Evolutionary conservation across 371 early-diverging fungal species (phyloP).

Genomic region (Mortierella sp.): DNA sequence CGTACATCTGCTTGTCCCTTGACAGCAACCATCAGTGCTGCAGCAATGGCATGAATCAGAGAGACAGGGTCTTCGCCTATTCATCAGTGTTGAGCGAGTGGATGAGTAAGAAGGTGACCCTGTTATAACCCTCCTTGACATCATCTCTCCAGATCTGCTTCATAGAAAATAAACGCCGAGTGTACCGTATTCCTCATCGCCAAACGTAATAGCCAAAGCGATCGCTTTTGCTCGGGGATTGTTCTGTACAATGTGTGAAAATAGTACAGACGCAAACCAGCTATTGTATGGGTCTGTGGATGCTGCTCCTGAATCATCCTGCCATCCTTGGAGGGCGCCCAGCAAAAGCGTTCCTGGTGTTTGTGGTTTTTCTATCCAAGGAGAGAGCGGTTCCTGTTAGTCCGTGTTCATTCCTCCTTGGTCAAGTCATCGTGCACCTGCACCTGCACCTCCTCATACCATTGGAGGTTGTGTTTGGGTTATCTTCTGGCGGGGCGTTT

Average conservation of each 20-base stretch:
- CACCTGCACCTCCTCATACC: conserved; percentile 50
- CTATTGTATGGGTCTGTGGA: conserved; percentile 81
- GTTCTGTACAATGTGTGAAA: conserved; percentile 80
- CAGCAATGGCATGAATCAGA: conserved; percentile 66
- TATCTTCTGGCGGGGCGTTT: conserved; percentile 80
- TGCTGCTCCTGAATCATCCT: conserved; percentile 55
- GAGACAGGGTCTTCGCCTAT: conserved; percentile 67
- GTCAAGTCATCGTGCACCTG: too few species aligned
- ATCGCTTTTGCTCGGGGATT: conserved; percentile 80
- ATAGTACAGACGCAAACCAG: conserved; percentile 89
- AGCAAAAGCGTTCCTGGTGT: conserved; percentile 89
- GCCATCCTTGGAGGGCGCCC: conserved; percentile 81
- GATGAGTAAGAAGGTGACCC: too few species aligned
- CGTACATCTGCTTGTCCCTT: conserved; percentile 71
- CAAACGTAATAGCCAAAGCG: conserved; percentile 78
- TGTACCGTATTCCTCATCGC: conserved; percentile 72
- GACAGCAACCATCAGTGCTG: conserved; percentile 68
- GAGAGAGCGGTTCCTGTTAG: too few species aligned
- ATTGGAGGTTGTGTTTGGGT: conserved; percentile 53
- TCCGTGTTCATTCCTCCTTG: too few species aligned
- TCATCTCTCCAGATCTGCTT: neutral
- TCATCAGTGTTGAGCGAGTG: too few species aligned
- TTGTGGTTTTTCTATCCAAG: conserved; percentile 68
- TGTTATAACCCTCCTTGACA: neutral
- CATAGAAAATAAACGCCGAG: neutral